Base-by-base conservation (phyloP, 345 rosid species). In the Moricandia moricandioides region DNA sequence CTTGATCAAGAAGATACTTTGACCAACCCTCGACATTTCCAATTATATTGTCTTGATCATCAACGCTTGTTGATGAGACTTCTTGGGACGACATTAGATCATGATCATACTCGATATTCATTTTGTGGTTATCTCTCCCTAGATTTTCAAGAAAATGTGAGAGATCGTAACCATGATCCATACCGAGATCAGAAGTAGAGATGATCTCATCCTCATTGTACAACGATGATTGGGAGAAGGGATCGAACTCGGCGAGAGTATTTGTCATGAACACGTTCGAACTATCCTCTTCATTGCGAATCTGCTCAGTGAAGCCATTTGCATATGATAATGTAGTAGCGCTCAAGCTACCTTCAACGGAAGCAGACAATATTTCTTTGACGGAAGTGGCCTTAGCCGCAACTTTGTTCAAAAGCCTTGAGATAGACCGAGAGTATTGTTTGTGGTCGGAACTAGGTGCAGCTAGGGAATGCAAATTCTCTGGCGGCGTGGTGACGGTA, bases 51-150 rank as follows among this genome's bases (percentile, higher is more conserved):
- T 66, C 73, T 72, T 72, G 73, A 51, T 78, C 74, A 61, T 72
- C 81, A 72, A 72, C 73, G 81, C 70, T 78, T 52, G 81, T 60
- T 72, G 81, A 78, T 78, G 78, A 70, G 62, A 77, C 66, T 64
- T 77, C 80, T 65, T 70, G 80, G 6, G 76, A 66, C 58, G 76
- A 66, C 58, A 72, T 40, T 1, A 71, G 17, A 58, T 70, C 80
- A 1, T 56, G 71, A 33, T 37, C 64, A 52, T 70, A 24, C 24
- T 47, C 69, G 13, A 49, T 47, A 60, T 61, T 72, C 69, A 67
- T 61, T 9, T 78, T 34, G 4, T 71, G 49, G 71, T 43, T 24
- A 18, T 43, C 64, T 1, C 18, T 45, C 21, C 31, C 68, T 16
- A 78, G 14, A 5, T 77, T 62, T 47, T 78, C 81, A 21, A 78